Percentiles rank a stretch among this genome's conserved stretches.
phyloP scores from a whole-genome alignment of 2,329 filamentous ascomycete genomes.

The Ascochyta rabiei region DNA sequence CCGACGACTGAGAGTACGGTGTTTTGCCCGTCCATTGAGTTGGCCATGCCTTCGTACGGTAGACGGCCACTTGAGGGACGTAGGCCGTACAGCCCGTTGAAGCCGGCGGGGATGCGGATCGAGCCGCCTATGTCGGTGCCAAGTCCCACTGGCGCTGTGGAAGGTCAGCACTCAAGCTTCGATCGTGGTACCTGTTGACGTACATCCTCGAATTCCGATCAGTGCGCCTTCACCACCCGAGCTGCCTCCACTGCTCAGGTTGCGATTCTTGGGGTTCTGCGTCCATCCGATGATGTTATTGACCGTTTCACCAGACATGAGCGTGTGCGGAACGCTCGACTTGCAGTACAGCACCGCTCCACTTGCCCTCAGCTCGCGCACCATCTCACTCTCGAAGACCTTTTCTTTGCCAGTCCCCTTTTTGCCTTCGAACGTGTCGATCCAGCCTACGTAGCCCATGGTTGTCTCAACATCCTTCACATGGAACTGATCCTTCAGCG shows the following conservation, averaged over 20 bases:
- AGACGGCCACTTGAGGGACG: slow-evolving; percentile 61
- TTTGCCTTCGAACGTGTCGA: slow-evolving; percentile 65
- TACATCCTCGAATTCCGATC: slow-evolving; percentile 60
- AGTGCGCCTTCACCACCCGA: slow-evolving; percentile 67
- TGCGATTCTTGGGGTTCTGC: slow-evolving; percentile 62
- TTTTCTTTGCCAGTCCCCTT: slow-evolving; percentile 58
- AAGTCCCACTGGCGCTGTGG: slow-evolving; percentile 56
- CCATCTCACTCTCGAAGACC: slow-evolving; percentile 65
- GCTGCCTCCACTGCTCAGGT: slow-evolving; percentile 60
- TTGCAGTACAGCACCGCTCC: slow-evolving; percentile 65
- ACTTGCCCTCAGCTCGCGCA: slow-evolving; percentile 58
- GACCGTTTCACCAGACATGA: slow-evolving; percentile 65
- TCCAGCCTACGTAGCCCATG: slow-evolving; percentile 70
- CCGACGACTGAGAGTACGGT: slow-evolving; percentile 68
- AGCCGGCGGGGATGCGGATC: slow-evolving; percentile 63
- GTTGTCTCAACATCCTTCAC: slow-evolving; percentile 54
- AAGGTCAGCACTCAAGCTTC: slow-evolving; percentile 5
- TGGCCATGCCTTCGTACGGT: slow-evolving; percentile 56
- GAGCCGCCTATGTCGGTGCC: slow-evolving; percentile 65
- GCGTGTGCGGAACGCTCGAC: slow-evolving; percentile 63
- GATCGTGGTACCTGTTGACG: not conserved
- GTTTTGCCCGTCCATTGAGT: slow-evolving; percentile 69
- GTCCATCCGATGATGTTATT: slow-evolving; percentile 68
- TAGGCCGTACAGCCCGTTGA: slow-evolving; percentile 62
- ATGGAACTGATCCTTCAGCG: slow-evolving; percentile 59